phyloP scores from a whole-genome alignment of 352 stramenopile genomes.

The Aphanomyces stellatus region DNA sequence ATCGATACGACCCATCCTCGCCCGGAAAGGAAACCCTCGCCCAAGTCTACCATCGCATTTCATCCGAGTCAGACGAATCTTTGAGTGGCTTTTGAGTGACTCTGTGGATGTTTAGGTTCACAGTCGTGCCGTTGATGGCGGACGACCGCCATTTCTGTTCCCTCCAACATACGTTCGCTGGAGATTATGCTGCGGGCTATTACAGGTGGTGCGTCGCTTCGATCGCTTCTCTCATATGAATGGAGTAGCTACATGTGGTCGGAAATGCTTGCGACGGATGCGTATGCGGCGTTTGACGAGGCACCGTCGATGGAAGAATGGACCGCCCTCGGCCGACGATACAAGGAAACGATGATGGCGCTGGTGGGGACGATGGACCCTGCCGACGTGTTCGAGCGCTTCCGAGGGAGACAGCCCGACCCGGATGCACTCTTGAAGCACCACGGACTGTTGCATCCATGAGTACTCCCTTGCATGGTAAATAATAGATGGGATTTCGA shows the following conservation, averaged over 20 bases:
- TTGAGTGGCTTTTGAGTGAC: no score
- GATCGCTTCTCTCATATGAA: not conserved
- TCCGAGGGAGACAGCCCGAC: constrained; percentile 91
- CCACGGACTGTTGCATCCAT: no score
- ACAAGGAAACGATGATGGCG: constrained; percentile 90
- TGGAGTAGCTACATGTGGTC: constrained; percentile 91
- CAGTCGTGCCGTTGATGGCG: not conserved
- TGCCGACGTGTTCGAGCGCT: constrained; percentile 90
- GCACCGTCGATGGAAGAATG: constrained; percentile 48
- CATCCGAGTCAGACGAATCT: no score
- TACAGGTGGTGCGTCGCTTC: constrained; percentile 73
- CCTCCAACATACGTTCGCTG: constrained; percentile 97
- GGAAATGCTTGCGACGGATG: constrained; percentile 95
- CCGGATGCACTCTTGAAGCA: constrained; percentile 91
- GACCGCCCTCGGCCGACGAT: constrained; percentile 73
- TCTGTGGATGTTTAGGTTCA: no score
- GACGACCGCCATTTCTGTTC: not conserved
- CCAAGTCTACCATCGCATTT: no score
- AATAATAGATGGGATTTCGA: no score
- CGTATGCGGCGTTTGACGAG: constrained; percentile 96
- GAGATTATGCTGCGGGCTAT: constrained; percentile 94
- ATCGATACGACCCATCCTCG: not conserved
- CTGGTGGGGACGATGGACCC: constrained; percentile 80
- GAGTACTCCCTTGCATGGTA: no score
- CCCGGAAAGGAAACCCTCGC: no score